These are phyloP conservation scores for Gracilaria domingensis DNA, from an alignment of 23 red algal species.

Conservation along the genomic window DNA sequence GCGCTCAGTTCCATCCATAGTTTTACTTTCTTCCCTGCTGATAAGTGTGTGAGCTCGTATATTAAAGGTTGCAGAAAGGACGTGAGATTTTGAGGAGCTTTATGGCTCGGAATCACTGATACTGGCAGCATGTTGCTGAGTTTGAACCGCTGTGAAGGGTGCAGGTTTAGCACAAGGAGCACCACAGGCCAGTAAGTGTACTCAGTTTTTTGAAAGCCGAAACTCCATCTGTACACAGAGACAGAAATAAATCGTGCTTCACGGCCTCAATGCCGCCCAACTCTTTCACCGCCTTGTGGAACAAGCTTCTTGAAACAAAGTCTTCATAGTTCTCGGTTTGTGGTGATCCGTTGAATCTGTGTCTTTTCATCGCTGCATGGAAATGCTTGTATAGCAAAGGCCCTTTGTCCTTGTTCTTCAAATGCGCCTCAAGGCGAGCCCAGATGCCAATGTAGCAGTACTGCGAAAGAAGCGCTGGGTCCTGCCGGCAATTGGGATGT, in stretches of 20 bases:
- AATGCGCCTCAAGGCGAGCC: neutral
- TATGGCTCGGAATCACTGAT: neutral
- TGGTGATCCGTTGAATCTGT: neutral
- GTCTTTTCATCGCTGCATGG: neutral
- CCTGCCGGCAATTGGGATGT: neutral
- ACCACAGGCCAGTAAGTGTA: constrained; percentile 12
- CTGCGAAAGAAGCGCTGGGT: neutral
- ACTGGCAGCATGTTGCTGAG: constrained; percentile 12
- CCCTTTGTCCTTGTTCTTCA: neutral
- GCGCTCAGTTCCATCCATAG: no score
- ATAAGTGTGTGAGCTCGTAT: no score
- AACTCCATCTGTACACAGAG: constrained; percentile 25
- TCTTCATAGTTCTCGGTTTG: neutral
- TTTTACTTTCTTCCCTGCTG: no score
- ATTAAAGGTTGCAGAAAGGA: no score
- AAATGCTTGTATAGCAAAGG: neutral
- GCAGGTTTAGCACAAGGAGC: constrained; percentile 1
- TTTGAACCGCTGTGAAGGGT: constrained; percentile 3
- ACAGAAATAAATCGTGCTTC: constrained; percentile 4
- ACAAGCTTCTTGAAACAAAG: constrained; percentile 1
- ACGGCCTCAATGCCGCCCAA: neutral
- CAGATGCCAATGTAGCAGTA: constrained; percentile 10
- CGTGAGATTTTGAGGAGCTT: neutral
- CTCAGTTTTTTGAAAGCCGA: neutral
- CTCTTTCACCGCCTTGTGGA: neutral